A percentile compares a stretch with the other conserved stretches of the same genome.
Evolutionary conservation across 306 rosid species (phyloP).

Genomic region (Clitoria ternatea): DNA sequence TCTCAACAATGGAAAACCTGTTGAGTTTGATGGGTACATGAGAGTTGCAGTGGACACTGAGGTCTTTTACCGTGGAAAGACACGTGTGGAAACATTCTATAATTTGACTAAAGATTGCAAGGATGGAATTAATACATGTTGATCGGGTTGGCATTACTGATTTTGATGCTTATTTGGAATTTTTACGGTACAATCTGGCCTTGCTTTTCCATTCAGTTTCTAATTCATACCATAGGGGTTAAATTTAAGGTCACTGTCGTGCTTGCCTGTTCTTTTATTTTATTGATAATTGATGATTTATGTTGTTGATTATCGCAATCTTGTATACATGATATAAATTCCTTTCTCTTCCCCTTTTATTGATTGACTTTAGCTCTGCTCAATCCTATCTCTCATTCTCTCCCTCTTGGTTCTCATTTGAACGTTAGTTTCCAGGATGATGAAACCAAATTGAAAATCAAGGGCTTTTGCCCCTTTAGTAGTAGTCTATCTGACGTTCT

Average conservation of each 20-base stretch:
- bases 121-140: slow-evolving; percentile 93
- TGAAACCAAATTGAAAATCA: slow-evolving; percentile 17
- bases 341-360: slow-evolving; percentile 14
- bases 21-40: slow-evolving; percentile 98
- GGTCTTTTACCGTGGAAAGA: slow-evolving; percentile 86
- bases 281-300: slow-evolving; percentile 35
- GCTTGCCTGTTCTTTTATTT: slow-evolving; percentile 41
- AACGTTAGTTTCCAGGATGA: not conserved
- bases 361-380: slow-evolving; percentile 15
- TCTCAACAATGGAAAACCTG: slow-evolving; percentile 71
- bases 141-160: slow-evolving; percentile 38
- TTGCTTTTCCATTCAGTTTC: slow-evolving; percentile 27
- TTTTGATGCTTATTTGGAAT: slow-evolving; percentile 24
- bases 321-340: slow-evolving; percentile 36
- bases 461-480: not conserved
- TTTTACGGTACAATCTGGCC: slow-evolving; percentile 22
- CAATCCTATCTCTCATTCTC: not conserved
- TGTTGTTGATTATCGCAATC: slow-evolving; percentile 30
- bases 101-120: slow-evolving; percentile 93
- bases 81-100: slow-evolving; percentile 81
- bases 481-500: not conserved
- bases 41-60: slow-evolving; percentile 98
- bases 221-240: slow-evolving; percentile 36
- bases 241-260: slow-evolving; percentile 35
- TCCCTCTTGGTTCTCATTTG: not conserved